Percentiles rank a stretch among this genome's conserved stretches.
Evolutionary conservation across 257 asterid genomes (phyloP).

Genomic region (Ocimum tenuiflorum): DNA sequence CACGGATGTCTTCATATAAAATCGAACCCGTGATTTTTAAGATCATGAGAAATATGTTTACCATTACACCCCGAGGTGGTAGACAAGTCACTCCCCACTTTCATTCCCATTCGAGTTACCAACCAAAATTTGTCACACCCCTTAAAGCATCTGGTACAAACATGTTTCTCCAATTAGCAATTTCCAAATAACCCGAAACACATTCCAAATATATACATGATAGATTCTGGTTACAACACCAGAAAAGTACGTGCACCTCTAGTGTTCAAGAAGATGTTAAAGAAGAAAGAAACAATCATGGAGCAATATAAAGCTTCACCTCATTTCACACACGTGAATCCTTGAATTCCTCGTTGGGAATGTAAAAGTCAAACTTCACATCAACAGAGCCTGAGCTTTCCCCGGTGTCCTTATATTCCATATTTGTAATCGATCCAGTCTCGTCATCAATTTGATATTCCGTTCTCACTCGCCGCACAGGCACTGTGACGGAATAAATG

Average conservation of each 20-base stretch:
- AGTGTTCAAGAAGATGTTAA: no score
- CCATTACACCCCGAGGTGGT: no score
- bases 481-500: conserved; percentile 78
- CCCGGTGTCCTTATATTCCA: conserved; percentile 77
- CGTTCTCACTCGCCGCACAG: conserved; percentile 57
- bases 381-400: conserved; percentile 81
- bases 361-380: conserved; percentile 85
- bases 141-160: no score
- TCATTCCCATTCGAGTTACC: no score
- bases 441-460: conserved; percentile 76
- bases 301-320: conserved; percentile 13
- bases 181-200: not conserved
- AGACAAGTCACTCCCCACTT: no score
- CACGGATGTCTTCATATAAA: no score
- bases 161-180: no score
- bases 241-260: conserved; percentile 1
- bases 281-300: not conserved
- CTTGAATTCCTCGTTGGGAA: conserved; percentile 47
- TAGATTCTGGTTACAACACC: conserved; percentile 19
- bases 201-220: conserved; percentile 28
- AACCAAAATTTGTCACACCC: no score
- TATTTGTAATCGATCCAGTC: conserved; percentile 59
- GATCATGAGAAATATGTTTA: no score
- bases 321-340: conserved; percentile 24
- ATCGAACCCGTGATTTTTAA: no score